Percentiles rank a stretch among this genome's conserved stretches.
Evolutionary conservation across 306 rosid genomes (phyloP).

Genomic region (Adenanthera pavonina): DNA sequence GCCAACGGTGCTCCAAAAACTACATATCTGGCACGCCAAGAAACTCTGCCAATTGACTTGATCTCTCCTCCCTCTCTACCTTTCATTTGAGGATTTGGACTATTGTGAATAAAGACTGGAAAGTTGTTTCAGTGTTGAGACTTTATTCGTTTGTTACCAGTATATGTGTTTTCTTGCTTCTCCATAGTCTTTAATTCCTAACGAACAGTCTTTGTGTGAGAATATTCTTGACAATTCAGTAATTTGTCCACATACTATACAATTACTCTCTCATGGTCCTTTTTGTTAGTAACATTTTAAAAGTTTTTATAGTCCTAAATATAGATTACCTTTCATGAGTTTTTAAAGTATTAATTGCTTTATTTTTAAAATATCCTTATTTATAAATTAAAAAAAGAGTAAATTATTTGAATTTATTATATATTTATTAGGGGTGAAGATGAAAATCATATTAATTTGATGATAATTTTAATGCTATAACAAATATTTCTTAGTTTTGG

Average conservation of each 20-base stretch:
- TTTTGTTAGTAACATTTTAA: no score
- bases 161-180: not conserved
- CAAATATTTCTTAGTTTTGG: no score
- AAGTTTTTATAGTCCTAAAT: no score
- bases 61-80: not conserved
- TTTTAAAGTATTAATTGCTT: no score
- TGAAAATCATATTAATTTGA: no score
- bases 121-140: slow-evolving; percentile 1
- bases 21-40: not conserved
- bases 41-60: not conserved
- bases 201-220: not conserved
- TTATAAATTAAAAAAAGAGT: no score
- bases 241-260: not conserved
- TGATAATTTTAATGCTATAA: no score
- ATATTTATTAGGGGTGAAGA: no score
- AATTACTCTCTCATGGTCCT: no score
- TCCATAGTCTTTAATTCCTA: not conserved
- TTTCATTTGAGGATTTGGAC: not conserved
- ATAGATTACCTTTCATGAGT: no score
- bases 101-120: not conserved
- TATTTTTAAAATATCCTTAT: no score
- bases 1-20: not conserved
- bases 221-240: not conserved
- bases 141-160: not conserved
- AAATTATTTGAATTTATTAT: no score